These are phyloP conservation scores for Paramecium octaurelia DNA, from an alignment of 73 alveolate genomes.

Conservation along the genomic window DNA sequence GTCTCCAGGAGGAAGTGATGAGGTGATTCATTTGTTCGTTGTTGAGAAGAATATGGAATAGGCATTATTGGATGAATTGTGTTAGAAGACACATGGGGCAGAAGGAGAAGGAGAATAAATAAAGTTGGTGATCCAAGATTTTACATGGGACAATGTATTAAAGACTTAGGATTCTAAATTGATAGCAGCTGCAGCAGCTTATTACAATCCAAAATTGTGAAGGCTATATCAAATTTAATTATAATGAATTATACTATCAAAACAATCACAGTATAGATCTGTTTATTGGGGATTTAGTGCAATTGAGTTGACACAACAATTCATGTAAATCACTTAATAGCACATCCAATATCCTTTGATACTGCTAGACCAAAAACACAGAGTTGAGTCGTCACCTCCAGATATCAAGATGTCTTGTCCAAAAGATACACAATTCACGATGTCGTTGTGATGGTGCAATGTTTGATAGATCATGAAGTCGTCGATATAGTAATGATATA, in stretches of 20 bases:
- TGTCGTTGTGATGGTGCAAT: background rate
- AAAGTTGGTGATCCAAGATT: slow-evolving; percentile 33
- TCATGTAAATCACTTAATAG: background rate
- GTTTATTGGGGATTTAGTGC: background rate
- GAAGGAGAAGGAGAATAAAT: slow-evolving; percentile 54
- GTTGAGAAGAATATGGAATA: slow-evolving; percentile 51
- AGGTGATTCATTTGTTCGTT: slow-evolving; percentile 32
- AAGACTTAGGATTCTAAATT: slow-evolving; percentile 49
- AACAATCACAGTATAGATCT: background rate
- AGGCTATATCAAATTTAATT: background rate
- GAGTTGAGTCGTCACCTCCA: background rate
- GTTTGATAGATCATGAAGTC: background rate
- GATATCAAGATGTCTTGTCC: background rate
- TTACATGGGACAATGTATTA: slow-evolving; percentile 45
- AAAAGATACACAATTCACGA: background rate
- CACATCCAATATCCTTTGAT: background rate
- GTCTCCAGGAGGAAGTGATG: slow-evolving; percentile 65
- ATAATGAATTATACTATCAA: background rate
- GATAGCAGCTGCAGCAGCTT: slow-evolving; percentile 56
- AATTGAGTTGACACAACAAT: background rate
- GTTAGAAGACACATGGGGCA: slow-evolving; percentile 41
- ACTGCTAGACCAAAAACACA: background rate
- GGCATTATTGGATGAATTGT: slow-evolving; percentile 13
- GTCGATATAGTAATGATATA: background rate
- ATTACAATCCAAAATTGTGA: background rate